Conservation (phyloP, 345 rosid species). For the Lepidium africanum region DNA sequence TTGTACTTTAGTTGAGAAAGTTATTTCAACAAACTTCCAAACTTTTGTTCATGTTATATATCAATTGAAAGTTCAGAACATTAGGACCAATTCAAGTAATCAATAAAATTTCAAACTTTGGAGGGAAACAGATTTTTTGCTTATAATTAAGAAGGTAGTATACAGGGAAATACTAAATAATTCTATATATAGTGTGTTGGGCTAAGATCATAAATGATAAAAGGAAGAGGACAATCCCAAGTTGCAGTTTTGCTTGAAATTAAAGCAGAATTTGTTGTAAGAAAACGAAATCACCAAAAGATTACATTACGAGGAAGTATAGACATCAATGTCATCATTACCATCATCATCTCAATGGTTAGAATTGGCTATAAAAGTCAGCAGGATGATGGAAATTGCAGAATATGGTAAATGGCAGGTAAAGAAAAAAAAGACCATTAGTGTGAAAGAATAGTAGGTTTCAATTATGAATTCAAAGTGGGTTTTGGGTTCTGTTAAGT, state of each 20-base stretch:
- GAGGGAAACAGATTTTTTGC: background rate
- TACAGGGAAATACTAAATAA: background rate
- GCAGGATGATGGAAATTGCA: background rate
- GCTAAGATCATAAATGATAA: background rate
- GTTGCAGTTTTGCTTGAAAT: slow-evolving; percentile 8
- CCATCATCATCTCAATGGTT: background rate
- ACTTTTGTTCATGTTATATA: background rate
- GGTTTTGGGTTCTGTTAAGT: slow-evolving; percentile 7
- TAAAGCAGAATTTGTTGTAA: background rate
- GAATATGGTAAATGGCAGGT: slow-evolving; percentile 16
- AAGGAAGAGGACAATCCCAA: background rate
- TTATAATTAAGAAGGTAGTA: background rate
- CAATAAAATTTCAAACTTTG: background rate
- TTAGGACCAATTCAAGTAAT: background rate
- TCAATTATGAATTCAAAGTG: background rate
- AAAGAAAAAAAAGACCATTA: background rate
- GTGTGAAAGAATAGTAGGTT: slow-evolving; percentile 15
- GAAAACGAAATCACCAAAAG: background rate
- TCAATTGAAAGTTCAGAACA: background rate
- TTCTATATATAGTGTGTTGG: background rate
- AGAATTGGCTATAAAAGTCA: background rate
- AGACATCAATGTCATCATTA: slow-evolving; percentile 6
- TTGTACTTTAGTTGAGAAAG: background rate
- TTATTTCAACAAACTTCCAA: background rate
- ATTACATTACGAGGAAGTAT: slow-evolving; percentile 13